phyloP scores from a whole-genome alignment of 192 early-diverging fungal genomes.

The Coemansia sp. region DNA sequence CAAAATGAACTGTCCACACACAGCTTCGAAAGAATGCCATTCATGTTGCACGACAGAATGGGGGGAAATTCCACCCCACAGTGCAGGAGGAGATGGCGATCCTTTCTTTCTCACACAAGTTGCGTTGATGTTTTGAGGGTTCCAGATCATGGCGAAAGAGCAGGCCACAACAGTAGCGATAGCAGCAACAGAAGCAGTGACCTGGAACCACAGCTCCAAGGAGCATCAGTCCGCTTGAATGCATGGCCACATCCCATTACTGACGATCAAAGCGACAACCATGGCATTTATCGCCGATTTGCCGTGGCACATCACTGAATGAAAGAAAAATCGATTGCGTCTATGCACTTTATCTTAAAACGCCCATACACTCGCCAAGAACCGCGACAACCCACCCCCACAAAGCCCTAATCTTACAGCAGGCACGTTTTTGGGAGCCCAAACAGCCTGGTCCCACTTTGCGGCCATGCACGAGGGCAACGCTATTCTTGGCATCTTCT shows the following conservation, averaged over 20 bases:
- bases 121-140: too few species aligned
- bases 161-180: too few species aligned
- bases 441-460: neutral
- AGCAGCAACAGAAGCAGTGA: too few species aligned
- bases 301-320: neutral
- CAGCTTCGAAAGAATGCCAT: neutral
- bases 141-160: too few species aligned
- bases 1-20: too few species aligned
- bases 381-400: too few species aligned
- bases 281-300: neutral
- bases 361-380: too few species aligned
- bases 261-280: neutral
- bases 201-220: too few species aligned
- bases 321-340: too few species aligned
- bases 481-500: slow-evolving; percentile 47
- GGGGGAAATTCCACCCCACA: neutral
- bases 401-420: too few species aligned
- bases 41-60: too few species aligned
- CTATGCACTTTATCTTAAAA: too few species aligned
- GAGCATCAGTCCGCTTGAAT: neutral
- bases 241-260: neutral
- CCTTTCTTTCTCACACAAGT: neutral
- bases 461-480: slow-evolving; percentile 22
- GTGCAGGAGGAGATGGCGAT: neutral
- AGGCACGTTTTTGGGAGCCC: neutral